Evolutionary conservation across 139 green algal genomes (phyloP).

Genomic region (Monoraphidium neglectum): DNA sequence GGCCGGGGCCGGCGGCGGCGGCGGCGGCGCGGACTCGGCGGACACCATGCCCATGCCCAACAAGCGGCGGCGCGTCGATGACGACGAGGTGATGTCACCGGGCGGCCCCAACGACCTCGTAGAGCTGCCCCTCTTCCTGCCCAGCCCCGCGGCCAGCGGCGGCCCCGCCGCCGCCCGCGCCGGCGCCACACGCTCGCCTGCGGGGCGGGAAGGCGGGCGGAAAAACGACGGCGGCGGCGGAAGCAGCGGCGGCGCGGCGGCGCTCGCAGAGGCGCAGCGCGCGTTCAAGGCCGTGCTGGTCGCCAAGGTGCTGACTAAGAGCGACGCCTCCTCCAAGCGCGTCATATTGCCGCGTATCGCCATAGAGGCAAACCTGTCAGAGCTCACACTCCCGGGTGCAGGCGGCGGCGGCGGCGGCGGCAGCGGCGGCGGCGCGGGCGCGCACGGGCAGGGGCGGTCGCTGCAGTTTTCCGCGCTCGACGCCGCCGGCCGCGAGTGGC

Average conservation of each 20-base stretch:
- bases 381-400: background rate
- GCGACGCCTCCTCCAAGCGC: conserved; percentile 56
- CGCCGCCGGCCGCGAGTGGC: background rate
- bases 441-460: background rate
- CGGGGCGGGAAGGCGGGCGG: no score
- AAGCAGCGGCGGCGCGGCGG: conserved; percentile 14
- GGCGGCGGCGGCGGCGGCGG: no score
- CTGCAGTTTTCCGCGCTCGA: conserved; percentile 18
- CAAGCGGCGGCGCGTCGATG: conserved; percentile 10
- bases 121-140: conserved; percentile 8
- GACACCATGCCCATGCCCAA: conserved; percentile 32
- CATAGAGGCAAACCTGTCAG: conserved; percentile 61
- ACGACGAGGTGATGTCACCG: conserved; percentile 20
- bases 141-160: no score
- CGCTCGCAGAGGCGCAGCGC: background rate
- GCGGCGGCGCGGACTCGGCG: no score
- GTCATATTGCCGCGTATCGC: conserved; percentile 75
- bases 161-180: background rate
- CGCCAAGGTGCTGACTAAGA: conserved; percentile 74
- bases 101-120: conserved; percentile 29
- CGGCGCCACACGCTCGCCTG: no score
- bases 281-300: conserved; percentile 56
- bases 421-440: no score
- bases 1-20: no score
- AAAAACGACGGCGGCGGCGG: background rate